Evolutionary conservation across 495 filamentous ascomycete genomes (phyloP), one percentile per base, ranked within the genome.

Genomic region (Cercophora newfieldiana): DNA sequence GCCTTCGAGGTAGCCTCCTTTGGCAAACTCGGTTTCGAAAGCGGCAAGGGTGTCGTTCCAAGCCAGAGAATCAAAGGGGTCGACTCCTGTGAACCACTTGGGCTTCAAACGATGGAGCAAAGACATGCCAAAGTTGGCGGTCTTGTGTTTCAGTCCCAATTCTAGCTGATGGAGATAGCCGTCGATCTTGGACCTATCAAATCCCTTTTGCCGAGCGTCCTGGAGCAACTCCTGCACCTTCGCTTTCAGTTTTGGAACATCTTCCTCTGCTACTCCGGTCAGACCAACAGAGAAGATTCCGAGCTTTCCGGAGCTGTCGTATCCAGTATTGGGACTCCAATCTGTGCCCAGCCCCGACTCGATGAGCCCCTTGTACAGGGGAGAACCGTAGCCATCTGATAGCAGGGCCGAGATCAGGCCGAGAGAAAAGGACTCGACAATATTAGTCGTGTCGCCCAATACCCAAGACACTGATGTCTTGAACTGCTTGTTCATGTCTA

Each of bases 391-490:
- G 18, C 96, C 95, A 74, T 97, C 92, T 67, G 95, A 84, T 30
- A 99, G 80, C 30, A 98, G 77, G 1, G 89, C 91, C 18, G 92
- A 93, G 26, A 97, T 74, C 26, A 99, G 82, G 28, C 89, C 84
- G 8, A 96, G 72, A 0, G 93, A 92, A 78, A 98, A 97, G 0
- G 87, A 91, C 73, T 99, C 94, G 7, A 94, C 79, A 18, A 93
- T 83, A 71, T 99, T 85, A 1, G 88, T 86, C 0, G 90, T 87
- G 69, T 96, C 88, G 30, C 93, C 91, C 79, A 94, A 88, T 30
- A 95, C 80, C 95, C 95, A 99, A 1, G 94, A 96, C 0, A 90
- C 88, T 0, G 94, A 97, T 0, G 92, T 97, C 74, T 97, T 99
- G 75, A 87, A 89, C 74, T 99, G 95, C 77, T 90, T 90, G 66